Conservation (phyloP, 805 yeast genomes). For the Gaillardinia entomophila region DNA sequence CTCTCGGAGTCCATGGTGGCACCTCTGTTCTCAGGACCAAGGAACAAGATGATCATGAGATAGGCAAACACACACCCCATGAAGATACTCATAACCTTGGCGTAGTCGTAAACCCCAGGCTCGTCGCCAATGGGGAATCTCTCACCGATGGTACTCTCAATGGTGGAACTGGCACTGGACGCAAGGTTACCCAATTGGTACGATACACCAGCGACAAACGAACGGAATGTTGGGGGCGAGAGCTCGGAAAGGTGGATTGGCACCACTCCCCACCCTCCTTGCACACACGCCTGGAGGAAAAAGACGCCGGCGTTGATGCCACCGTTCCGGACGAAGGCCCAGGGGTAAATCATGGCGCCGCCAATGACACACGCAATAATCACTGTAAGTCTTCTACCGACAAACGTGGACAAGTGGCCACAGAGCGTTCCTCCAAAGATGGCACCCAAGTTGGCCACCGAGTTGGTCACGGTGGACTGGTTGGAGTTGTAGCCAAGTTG, state of each 20-base stretch:
- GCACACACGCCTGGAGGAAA: slow-evolving; percentile 60
- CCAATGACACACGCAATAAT: slow-evolving; percentile 27
- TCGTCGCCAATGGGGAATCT: slow-evolving; percentile 44
- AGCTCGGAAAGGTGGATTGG: slow-evolving; percentile 64
- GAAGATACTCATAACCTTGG: slow-evolving; percentile 66
- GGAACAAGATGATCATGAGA: slow-evolving; percentile 39
- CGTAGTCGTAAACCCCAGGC: slow-evolving; percentile 45
- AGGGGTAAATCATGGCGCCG: slow-evolving; percentile 36
- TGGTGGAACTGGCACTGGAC: slow-evolving; percentile 65
- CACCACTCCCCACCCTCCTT: slow-evolving; percentile 71
- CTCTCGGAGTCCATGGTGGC: slow-evolving; percentile 11
- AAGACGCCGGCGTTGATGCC: slow-evolving; percentile 55
- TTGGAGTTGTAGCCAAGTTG: slow-evolving; percentile 27
- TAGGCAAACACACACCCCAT: slow-evolving; percentile 60
- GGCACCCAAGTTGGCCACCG: slow-evolving; percentile 39
- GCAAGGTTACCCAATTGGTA: slow-evolving; percentile 74
- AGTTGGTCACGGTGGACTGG: slow-evolving; percentile 32
- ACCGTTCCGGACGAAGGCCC: slow-evolving; percentile 14
- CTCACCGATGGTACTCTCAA: slow-evolving; percentile 58
- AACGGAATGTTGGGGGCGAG: slow-evolving; percentile 45
- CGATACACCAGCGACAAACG: slow-evolving; percentile 55
- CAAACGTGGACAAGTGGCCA: slow-evolving; percentile 35
- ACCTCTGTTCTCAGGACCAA: slow-evolving; percentile 51
- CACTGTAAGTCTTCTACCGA: slow-evolving; percentile 32
- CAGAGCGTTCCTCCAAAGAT: slow-evolving; percentile 38